Conservation (phyloP, 768 basidiomycete genomes). For the Mycena rebaudengoi region DNA sequence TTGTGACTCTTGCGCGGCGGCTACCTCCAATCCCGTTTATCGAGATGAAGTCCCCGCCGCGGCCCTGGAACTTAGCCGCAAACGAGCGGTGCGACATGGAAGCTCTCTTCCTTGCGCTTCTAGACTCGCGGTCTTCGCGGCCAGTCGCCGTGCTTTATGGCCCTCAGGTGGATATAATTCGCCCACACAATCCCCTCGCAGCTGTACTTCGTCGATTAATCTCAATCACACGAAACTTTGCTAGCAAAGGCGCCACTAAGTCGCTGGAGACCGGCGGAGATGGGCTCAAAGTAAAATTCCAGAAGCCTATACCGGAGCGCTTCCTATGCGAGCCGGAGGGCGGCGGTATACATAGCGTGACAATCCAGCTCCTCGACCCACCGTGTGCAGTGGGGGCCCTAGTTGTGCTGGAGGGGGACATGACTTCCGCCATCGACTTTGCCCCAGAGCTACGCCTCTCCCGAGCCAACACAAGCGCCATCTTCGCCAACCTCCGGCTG, state of each 20-base stretch:
- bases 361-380: constrained; percentile 3
- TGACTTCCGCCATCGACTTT: neutral
- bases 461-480: neutral
- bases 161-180: neutral
- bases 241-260: too few species aligned
- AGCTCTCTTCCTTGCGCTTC: neutral
- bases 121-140: neutral
- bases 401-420: neutral
- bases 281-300: neutral
- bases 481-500: neutral
- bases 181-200: neutral
- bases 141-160: neutral
- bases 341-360: neutral
- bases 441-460: neutral
- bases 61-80: neutral
- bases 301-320: neutral
- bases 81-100: neutral
- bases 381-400: neutral
- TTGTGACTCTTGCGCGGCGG: neutral
- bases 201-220: neutral
- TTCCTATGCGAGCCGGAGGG: neutral
- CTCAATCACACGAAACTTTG: neutral
- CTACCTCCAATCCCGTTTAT: neutral
- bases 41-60: neutral
- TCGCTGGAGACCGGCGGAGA: too few species aligned